Percentiles rank a stretch among this genome's conserved stretches.
phyloP scores from a whole-genome alignment of 148 eudicot species.

The Simmondsia chinensis region DNA sequence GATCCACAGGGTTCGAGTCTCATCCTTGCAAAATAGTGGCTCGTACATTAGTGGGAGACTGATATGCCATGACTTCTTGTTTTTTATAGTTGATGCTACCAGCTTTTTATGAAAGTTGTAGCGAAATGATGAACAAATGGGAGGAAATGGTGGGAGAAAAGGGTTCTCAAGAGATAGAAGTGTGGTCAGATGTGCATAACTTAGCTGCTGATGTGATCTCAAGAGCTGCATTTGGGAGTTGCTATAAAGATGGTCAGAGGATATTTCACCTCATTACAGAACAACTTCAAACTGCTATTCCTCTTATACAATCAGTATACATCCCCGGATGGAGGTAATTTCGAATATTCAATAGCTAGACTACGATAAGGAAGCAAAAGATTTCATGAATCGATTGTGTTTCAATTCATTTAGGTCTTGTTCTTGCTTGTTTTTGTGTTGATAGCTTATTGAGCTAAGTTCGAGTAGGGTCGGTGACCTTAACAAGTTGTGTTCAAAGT shows the following conservation, averaged over 20 bases:
- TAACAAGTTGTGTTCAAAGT: no score
- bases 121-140: constrained; percentile 12
- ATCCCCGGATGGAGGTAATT: constrained; percentile 17
- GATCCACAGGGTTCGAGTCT: no score
- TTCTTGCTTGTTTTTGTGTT: no score
- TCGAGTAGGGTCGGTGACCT: no score
- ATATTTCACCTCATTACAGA: constrained; percentile 14
- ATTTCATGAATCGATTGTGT: neutral
- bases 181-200: constrained; percentile 16
- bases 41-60: no score
- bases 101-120: constrained; percentile 11
- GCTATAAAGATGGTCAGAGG: constrained; percentile 13
- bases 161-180: constrained; percentile 14
- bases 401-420: no score
- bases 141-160: constrained; percentile 3
- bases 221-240: constrained; percentile 24
- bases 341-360: no score
- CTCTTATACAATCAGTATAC: constrained; percentile 1
- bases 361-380: neutral
- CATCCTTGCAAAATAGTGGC: no score
- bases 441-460: no score
- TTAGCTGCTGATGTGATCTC: constrained; percentile 20
- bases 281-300: constrained; percentile 4
- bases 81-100: constrained; percentile 17
- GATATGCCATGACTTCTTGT: no score